A percentile compares a stretch with the other conserved stretches of the same genome.
Conservation (phyloP, 202 grass and related monocot species). For the Musa balbisiana region DNA sequence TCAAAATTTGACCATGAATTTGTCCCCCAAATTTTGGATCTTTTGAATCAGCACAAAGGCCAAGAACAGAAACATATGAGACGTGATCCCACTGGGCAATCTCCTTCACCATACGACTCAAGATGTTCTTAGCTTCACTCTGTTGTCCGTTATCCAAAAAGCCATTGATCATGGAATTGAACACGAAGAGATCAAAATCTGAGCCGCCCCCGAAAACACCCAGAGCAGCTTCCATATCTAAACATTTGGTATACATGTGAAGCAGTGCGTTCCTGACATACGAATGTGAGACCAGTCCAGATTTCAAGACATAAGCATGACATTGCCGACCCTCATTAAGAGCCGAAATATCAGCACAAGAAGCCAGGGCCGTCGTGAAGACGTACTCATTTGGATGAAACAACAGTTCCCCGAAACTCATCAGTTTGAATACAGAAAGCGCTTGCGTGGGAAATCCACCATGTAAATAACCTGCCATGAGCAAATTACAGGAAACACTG, state of each 20-base stretch:
- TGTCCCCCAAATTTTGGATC: slow-evolving; percentile 46
- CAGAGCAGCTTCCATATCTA: slow-evolving; percentile 34
- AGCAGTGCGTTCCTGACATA: slow-evolving; percentile 48
- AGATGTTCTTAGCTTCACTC: slow-evolving; percentile 28
- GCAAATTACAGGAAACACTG: slow-evolving; percentile 36
- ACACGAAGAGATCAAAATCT: slow-evolving; percentile 38
- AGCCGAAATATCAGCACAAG: slow-evolving; percentile 34
- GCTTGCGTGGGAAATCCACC: slow-evolving; percentile 32
- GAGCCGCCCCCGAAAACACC: slow-evolving; percentile 35
- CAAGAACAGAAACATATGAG: slow-evolving; percentile 53
- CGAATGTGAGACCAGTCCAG: slow-evolving; percentile 26
- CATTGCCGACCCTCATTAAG: slow-evolving; percentile 49
- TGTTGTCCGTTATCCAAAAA: slow-evolving; percentile 42
- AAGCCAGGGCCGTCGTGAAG: slow-evolving; percentile 29
- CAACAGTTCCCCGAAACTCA: slow-evolving; percentile 13
- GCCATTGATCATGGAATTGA: slow-evolving; percentile 69
- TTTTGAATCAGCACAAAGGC: slow-evolving; percentile 51
- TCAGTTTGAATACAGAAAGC: slow-evolving; percentile 38
- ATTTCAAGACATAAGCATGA: slow-evolving; percentile 53
- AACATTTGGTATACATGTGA: slow-evolving; percentile 57
- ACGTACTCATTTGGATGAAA: slow-evolving; percentile 48
- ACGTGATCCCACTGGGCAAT: slow-evolving; percentile 58
- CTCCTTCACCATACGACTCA: slow-evolving; percentile 34
- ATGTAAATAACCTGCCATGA: slow-evolving; percentile 55
- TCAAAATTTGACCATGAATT: slow-evolving; percentile 49